A percentile compares a stretch with the other conserved stretches of the same genome.
These are phyloP conservation scores for Flaveria ramosissima DNA, from an alignment of 129 eudicot species.

Conservation along the genomic window DNA sequence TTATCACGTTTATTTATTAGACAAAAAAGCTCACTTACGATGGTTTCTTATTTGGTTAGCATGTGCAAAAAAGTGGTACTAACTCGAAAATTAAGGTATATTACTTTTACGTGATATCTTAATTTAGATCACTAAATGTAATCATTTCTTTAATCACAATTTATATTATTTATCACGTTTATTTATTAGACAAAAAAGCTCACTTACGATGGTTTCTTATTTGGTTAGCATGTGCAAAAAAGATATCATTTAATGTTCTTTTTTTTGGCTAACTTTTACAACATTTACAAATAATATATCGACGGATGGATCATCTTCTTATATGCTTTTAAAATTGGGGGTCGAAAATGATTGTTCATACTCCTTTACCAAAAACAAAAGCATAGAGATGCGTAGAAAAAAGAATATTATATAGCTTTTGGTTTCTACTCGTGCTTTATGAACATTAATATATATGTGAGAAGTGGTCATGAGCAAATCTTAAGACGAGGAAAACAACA, in stretches of 20 bases:
- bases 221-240: neutral
- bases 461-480: too few species aligned
- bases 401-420: neutral
- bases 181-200: neutral
- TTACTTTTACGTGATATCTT: too few species aligned
- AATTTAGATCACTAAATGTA: neutral
- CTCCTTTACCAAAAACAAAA: neutral
- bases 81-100: too few species aligned
- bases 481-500: too few species aligned
- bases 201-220: neutral
- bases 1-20: neutral
- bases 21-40: neutral
- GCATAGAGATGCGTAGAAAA: neutral
- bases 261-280: too few species aligned
- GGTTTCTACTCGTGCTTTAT: too few species aligned
- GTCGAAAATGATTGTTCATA: neutral
- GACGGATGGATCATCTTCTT: neutral
- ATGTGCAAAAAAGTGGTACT: slow-evolving; percentile 1
- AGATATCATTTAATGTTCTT: too few species aligned
- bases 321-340: neutral
- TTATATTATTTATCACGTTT: slow-evolving; percentile 3
- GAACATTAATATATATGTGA: too few species aligned
- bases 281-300: neutral
- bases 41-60: neutral
- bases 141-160: neutral